Conservation (phyloP, 1,284 basidiomycete genomes). For the Marasmius tenuissimus region DNA sequence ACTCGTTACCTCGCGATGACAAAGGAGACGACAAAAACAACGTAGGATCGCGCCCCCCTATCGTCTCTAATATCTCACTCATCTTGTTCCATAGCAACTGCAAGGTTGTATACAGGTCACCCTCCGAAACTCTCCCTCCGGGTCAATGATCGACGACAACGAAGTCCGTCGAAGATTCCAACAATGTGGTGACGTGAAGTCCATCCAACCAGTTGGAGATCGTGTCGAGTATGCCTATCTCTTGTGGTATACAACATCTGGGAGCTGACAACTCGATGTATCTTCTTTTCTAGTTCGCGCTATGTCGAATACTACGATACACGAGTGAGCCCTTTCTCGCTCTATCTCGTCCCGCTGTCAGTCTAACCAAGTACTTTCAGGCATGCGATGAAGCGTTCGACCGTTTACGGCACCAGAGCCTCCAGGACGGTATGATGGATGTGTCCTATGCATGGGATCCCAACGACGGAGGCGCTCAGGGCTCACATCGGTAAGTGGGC, state of each 20-base stretch:
- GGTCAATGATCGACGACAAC: conserved; percentile 75
- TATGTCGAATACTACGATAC: conserved; percentile 90
- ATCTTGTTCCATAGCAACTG: conserved; percentile 42
- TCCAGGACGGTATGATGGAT: conserved; percentile 87
- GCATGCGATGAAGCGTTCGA: conserved; percentile 81
- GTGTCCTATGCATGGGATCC: conserved; percentile 87
- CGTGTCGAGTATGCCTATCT: conserved; percentile 58
- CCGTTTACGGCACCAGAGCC: conserved; percentile 70
- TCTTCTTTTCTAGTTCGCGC: conserved; percentile 55
- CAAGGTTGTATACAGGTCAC: conserved; percentile 86
- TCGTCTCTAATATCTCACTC: not conserved
- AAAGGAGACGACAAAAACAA: conserved; percentile 90
- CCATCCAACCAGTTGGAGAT: conserved; percentile 65
- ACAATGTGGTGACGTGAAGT: conserved; percentile 88
- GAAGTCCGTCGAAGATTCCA: conserved; percentile 84
- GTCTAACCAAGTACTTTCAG: conserved; percentile 33
- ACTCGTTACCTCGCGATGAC: conserved; percentile 91
- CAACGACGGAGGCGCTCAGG: conserved; percentile 38
- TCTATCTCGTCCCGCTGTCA: conserved; percentile 7
- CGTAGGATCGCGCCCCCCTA: conserved; percentile 41
- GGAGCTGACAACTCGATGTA: conserved; percentile 5
- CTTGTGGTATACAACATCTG: not conserved
- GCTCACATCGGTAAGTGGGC: conserved; percentile 31
- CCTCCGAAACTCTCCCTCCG: conserved; percentile 65
- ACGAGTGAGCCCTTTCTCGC: conserved; percentile 49